phyloP scores from a whole-genome alignment of 495 filamentous ascomycete species.

The Pseudevernia furfuracea region DNA sequence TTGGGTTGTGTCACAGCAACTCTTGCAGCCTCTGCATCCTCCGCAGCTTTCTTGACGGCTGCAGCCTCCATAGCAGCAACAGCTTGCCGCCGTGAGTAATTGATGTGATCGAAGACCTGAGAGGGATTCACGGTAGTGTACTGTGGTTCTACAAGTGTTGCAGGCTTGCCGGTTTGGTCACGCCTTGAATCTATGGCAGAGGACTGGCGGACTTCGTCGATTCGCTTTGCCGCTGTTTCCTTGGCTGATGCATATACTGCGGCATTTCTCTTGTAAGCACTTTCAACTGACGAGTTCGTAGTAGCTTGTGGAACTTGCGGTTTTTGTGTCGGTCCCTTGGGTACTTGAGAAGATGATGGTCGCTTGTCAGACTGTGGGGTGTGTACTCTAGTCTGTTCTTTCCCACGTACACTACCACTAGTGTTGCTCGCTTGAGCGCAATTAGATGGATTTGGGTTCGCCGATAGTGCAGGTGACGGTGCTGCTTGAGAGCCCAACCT shows the following conservation, averaged over 20 bases:
- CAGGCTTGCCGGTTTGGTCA: not conserved
- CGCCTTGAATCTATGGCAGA: not conserved
- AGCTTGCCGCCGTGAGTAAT: constrained; percentile 24
- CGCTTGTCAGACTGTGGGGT: not conserved
- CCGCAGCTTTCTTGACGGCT: constrained; percentile 16
- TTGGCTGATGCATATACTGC: not conserved
- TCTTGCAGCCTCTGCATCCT: constrained; percentile 9
- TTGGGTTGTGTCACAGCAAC: constrained; percentile 9
- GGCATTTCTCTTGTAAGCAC: not conserved
- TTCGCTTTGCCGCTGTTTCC: not conserved
- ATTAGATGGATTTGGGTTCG: not conserved
- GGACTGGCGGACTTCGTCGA: not conserved
- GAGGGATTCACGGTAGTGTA: constrained; percentile 27
- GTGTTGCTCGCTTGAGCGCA: not conserved
- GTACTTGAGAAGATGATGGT: not conserved
- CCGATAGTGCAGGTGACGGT: constrained; percentile 9
- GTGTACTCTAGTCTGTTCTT: not conserved
- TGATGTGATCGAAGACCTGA: constrained; percentile 29
- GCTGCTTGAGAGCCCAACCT: constrained; percentile 2
- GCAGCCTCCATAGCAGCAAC: constrained; percentile 22
- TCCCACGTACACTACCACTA: not conserved
- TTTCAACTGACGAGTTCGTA: not conserved
- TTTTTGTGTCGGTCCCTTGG: not conserved
- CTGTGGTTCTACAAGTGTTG: constrained; percentile 1
- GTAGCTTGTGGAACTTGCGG: not conserved